Percentiles rank a stretch among this genome's conserved stretches.
phyloP scores from a whole-genome alignment of 352 stramenopile species.

The Globisporangium paroecandrum region DNA sequence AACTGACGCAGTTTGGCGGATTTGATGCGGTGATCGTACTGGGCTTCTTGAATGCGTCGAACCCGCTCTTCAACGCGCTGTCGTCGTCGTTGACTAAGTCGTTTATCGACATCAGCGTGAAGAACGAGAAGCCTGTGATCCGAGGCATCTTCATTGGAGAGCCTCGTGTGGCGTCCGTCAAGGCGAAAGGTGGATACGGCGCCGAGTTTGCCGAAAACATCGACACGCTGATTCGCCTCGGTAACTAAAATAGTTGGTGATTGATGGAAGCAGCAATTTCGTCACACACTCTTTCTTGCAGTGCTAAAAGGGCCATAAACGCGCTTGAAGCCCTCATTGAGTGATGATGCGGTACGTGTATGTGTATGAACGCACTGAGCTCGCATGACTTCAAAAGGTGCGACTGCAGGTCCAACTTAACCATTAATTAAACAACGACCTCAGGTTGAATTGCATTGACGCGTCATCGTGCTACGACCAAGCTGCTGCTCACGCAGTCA shows the following conservation, averaged over 20 bases:
- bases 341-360: neutral
- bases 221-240: constrained; percentile 56
- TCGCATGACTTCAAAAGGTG: neutral
- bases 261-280: constrained; percentile 24
- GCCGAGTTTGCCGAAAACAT: constrained; percentile 62
- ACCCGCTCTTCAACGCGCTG: constrained; percentile 63
- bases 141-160: constrained; percentile 81
- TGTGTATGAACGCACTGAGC: constrained; percentile 4
- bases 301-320: neutral
- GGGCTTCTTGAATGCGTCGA: constrained; percentile 64
- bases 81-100: constrained; percentile 57
- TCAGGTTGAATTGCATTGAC: neutral
- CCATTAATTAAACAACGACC: neutral
- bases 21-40: constrained; percentile 80
- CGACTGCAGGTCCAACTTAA: neutral
- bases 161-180: constrained; percentile 65
- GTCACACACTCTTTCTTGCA: neutral
- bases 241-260: constrained; percentile 30
- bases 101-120: constrained; percentile 83
- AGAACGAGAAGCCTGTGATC: constrained; percentile 75
- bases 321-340: neutral
- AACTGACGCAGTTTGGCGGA: constrained; percentile 57
- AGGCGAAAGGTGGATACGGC: constrained; percentile 66
- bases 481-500: neutral
- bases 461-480: neutral